Conservation (phyloP, 495 filamentous ascomycete genomes). For the Penicillium salamii region DNA sequence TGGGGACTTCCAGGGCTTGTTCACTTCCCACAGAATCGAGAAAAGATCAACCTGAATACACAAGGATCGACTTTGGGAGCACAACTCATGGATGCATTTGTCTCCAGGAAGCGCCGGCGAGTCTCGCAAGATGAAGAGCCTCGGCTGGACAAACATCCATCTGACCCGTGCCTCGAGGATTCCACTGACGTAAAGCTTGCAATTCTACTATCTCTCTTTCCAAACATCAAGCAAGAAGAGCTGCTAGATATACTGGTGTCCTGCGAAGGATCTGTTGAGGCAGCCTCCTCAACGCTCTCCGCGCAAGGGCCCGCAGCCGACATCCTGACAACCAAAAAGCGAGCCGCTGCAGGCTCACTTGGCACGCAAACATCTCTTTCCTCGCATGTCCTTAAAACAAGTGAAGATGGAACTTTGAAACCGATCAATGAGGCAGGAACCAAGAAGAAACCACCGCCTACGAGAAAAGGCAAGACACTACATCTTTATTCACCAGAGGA, state of each 20-base stretch:
- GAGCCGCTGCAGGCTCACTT: slow-evolving; percentile 15
- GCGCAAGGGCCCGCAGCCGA: slow-evolving; percentile 15
- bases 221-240: slow-evolving; percentile 55
- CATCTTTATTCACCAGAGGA: slow-evolving; percentile 79
- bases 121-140: slow-evolving; percentile 16
- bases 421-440: slow-evolving; percentile 40
- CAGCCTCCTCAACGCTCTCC: slow-evolving; percentile 53
- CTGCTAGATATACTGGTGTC: slow-evolving; percentile 78
- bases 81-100: slow-evolving; percentile 53
- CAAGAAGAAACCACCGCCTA: slow-evolving; percentile 34
- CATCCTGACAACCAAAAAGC: slow-evolving; percentile 28
- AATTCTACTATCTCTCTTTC: slow-evolving; percentile 73
- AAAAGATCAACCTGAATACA: not conserved
- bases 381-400: slow-evolving; percentile 42
- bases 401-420: slow-evolving; percentile 21
- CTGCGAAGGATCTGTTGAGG: slow-evolving; percentile 71
- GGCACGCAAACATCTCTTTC: slow-evolving; percentile 39
- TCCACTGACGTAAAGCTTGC: slow-evolving; percentile 89
- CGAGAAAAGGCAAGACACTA: slow-evolving; percentile 76
- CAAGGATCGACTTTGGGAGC: not conserved
- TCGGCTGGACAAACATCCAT: not conserved
- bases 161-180: slow-evolving; percentile 45
- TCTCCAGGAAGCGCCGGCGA: slow-evolving; percentile 51
- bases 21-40: not conserved
- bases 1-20: not conserved